Evolutionary conservation across 805 yeast species (phyloP).

Genomic region (Priceomyces haplophilus): DNA sequence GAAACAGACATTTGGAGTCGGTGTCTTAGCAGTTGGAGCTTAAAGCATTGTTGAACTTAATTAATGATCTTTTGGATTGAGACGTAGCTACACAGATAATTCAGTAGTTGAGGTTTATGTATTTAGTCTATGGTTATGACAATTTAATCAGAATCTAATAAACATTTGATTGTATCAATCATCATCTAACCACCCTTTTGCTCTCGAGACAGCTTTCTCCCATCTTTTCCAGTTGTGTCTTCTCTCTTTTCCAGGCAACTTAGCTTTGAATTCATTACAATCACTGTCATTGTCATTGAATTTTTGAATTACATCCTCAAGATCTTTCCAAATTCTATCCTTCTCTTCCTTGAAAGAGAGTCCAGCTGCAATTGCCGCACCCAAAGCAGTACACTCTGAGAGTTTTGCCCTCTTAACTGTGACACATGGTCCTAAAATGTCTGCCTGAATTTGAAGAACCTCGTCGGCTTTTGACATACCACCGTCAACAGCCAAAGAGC

Average conservation of each 20-base stretch:
- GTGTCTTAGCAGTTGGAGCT: no score
- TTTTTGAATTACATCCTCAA: constrained; percentile 59
- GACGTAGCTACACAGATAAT: no score
- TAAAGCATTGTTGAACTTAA: no score
- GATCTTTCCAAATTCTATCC: constrained; percentile 69
- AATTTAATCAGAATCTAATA: neutral
- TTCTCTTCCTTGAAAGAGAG: constrained; percentile 47
- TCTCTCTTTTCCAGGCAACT: constrained; percentile 57
- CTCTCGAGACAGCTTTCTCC: constrained; percentile 81
- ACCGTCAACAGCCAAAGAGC: constrained; percentile 79
- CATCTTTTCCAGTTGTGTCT: constrained; percentile 67
- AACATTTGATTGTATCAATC: constrained; percentile 13
- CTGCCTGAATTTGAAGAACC: constrained; percentile 92
- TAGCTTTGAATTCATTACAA: constrained; percentile 31
- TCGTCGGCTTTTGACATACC: constrained; percentile 92
- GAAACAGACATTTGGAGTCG: no score
- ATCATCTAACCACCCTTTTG: constrained; percentile 72
- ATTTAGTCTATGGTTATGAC: constrained; percentile 7
- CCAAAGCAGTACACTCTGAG: constrained; percentile 90
- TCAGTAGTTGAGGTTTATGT: constrained; percentile 17
- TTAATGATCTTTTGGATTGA: no score
- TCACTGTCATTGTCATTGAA: constrained; percentile 30
- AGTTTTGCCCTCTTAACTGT: constrained; percentile 77
- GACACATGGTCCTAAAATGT: constrained; percentile 83
- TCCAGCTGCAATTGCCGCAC: constrained; percentile 96